Conservation (phyloP, 345 rosid genomes). For the Arabis alpina region DNA sequence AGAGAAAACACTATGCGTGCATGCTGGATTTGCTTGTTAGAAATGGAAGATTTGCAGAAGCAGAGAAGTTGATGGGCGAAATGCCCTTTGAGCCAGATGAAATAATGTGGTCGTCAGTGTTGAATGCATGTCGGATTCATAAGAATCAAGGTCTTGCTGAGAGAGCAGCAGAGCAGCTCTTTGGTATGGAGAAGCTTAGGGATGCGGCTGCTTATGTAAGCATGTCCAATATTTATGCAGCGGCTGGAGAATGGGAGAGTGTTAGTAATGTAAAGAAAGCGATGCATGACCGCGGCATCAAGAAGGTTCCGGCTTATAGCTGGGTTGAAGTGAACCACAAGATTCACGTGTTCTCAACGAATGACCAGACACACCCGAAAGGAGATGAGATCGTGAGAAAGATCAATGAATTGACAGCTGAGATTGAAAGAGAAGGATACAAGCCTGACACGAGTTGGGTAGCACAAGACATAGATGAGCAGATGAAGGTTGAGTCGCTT, state of each 20-base stretch:
- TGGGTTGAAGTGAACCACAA: conserved; percentile 80
- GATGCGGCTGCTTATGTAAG: conserved; percentile 82
- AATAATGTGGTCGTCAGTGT: conserved; percentile 82
- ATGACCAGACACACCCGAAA: conserved; percentile 65
- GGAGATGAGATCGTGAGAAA: conserved; percentile 56
- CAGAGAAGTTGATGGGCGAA: conserved; percentile 63
- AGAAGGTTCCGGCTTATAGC: conserved; percentile 73
- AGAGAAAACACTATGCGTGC: conserved; percentile 70
- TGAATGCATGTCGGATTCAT: conserved; percentile 89
- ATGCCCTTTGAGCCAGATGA: conserved; percentile 87
- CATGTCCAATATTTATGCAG: conserved; percentile 87
- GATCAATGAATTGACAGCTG: conserved; percentile 54
- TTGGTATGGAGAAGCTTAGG: conserved; percentile 70
- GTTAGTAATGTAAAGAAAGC: conserved; percentile 74
- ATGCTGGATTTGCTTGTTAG: conserved; percentile 75
- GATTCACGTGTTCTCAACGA: conserved; percentile 67
- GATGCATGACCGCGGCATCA: conserved; percentile 77
- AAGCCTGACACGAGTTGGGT: conserved; percentile 73
- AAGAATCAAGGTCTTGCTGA: conserved; percentile 69
- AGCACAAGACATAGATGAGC: conserved; percentile 67
- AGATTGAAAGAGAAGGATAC: conserved; percentile 76
- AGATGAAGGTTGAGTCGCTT: conserved; percentile 67
- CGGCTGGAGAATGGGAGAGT: conserved; percentile 68
- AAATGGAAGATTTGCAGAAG: conserved; percentile 65
- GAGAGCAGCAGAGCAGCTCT: conserved; percentile 71